Percentiles rank a stretch among this genome's conserved stretches.
phyloP scores from a whole-genome alignment of 2,329 filamentous ascomycete species.

The Fusarium sp. region DNA sequence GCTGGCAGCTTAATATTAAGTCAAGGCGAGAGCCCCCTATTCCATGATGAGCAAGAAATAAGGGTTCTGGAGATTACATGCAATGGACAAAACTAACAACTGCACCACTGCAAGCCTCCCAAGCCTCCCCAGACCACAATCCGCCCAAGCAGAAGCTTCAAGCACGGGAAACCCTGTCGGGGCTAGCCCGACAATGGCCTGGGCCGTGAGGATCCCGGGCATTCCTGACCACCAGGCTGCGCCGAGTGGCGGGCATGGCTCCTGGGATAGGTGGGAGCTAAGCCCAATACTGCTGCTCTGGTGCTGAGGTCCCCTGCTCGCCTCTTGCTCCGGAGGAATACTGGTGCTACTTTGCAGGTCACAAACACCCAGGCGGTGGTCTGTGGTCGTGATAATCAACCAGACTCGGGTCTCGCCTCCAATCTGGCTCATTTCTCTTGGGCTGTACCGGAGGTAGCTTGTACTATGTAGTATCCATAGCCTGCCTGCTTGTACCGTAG shows the following conservation, averaged over 20 bases:
- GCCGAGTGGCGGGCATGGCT: conserved; percentile 41
- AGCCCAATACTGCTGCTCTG: conserved; percentile 36
- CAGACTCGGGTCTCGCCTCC: conserved; percentile 43
- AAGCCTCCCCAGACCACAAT: conserved; percentile 20
- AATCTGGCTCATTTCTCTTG: conserved; percentile 42
- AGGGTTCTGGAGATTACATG: conserved; percentile 33
- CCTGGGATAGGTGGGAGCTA: conserved; percentile 33
- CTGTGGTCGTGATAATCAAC: conserved; percentile 41
- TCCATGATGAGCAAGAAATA: conserved; percentile 24
- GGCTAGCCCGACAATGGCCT: conserved; percentile 20
- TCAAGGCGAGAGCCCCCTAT: conserved; percentile 30
- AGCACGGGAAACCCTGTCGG: conserved; percentile 25
- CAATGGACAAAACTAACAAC: conserved; percentile 5
- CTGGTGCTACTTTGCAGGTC: conserved; percentile 27
- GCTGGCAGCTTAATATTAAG: conserved; percentile 12
- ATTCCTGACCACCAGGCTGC: conserved; percentile 31
- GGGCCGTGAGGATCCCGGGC: conserved; percentile 24
- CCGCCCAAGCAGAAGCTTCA: conserved; percentile 27
- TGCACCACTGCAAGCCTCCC: conserved; percentile 5
- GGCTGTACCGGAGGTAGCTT: conserved; percentile 13
- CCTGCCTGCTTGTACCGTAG: background rate
- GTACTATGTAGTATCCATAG: conserved; percentile 2
- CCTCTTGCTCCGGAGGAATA: conserved; percentile 13
- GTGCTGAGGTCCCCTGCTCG: conserved; percentile 30
- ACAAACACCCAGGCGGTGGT: background rate